These are phyloP conservation scores for Populus pruinosa DNA, from an alignment of 345 rosid species.

Conservation along the genomic window DNA sequence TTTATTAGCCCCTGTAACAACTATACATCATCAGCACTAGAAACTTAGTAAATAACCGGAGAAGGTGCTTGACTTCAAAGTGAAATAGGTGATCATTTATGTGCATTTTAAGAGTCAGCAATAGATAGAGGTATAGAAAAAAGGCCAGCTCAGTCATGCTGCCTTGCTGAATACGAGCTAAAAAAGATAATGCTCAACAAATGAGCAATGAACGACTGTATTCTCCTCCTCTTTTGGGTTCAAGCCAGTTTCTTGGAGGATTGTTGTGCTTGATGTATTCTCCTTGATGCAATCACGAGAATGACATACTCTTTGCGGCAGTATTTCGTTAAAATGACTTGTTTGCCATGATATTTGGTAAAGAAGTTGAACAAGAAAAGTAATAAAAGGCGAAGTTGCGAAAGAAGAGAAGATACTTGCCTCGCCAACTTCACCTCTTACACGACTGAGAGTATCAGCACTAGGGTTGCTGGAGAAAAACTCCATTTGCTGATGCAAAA, in stretches of 20 bases:
- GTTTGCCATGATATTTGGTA: neutral
- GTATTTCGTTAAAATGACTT: too few relatives aligned
- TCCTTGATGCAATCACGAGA: neutral
- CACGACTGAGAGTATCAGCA: slow-evolving; percentile 86
- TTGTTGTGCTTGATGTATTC: neutral
- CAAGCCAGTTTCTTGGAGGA: neutral
- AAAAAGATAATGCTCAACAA: neutral
- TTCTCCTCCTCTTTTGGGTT: neutral
- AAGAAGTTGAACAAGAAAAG: neutral
- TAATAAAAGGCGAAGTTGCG: neutral
- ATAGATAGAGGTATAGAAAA: neutral
- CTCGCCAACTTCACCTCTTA: slow-evolving; percentile 94
- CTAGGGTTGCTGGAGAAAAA: slow-evolving; percentile 90
- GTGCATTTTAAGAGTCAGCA: neutral
- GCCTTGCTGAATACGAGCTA: neutral
- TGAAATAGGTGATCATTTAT: neutral
- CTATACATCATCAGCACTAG: neutral
- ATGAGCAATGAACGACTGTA: neutral
- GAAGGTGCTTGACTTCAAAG: neutral
- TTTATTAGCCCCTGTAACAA: neutral
- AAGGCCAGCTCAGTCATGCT: neutral
- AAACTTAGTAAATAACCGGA: neutral
- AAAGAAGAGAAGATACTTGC: slow-evolving; percentile 32
- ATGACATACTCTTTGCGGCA: neutral
- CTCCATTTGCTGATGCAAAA: slow-evolving; percentile 98